phyloP scores from a whole-genome alignment of 2,329 filamentous ascomycete species.

The Zymoseptoria passerinii region DNA sequence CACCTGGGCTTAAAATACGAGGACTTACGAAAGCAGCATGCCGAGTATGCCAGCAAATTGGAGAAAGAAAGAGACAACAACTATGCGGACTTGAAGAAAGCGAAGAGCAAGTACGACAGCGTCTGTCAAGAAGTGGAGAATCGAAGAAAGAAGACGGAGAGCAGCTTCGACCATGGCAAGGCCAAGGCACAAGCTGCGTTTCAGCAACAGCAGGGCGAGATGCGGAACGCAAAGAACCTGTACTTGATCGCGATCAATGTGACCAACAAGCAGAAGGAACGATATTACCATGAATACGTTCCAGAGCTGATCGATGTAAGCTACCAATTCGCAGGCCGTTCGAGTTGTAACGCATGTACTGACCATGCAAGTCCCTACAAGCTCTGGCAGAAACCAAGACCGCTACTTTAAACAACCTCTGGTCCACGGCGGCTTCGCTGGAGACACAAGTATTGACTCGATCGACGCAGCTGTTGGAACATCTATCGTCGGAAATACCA shows the following conservation, averaged over 20 bases:
- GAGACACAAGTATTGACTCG: slow-evolving; percentile 71
- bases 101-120: slow-evolving; percentile 85
- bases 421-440: slow-evolving; percentile 70
- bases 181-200: slow-evolving; percentile 84
- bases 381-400: slow-evolving; percentile 87
- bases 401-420: slow-evolving; percentile 72
- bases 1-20: slow-evolving; percentile 68
- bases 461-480: slow-evolving; percentile 63
- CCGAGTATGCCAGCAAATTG: slow-evolving; percentile 78
- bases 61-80: slow-evolving; percentile 80
- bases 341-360: background rate
- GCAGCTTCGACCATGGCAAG: slow-evolving; percentile 78
- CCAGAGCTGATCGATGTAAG: slow-evolving; percentile 83
- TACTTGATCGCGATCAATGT: slow-evolving; percentile 95
- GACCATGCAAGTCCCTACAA: slow-evolving; percentile 56
- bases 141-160: slow-evolving; percentile 88
- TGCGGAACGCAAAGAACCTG: slow-evolving; percentile 98
- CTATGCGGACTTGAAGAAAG: slow-evolving; percentile 79
- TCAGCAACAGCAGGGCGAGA: slow-evolving; percentile 84
- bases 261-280: slow-evolving; percentile 94
- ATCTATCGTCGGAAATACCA: slow-evolving; percentile 70
- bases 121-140: slow-evolving; percentile 92
- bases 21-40: slow-evolving; percentile 83
- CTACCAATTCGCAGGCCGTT: background rate
- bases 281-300: slow-evolving; percentile 94